Conservation (phyloP, 2,329 filamentous ascomycete genomes). For the Lachnellula occidentalis region DNA sequence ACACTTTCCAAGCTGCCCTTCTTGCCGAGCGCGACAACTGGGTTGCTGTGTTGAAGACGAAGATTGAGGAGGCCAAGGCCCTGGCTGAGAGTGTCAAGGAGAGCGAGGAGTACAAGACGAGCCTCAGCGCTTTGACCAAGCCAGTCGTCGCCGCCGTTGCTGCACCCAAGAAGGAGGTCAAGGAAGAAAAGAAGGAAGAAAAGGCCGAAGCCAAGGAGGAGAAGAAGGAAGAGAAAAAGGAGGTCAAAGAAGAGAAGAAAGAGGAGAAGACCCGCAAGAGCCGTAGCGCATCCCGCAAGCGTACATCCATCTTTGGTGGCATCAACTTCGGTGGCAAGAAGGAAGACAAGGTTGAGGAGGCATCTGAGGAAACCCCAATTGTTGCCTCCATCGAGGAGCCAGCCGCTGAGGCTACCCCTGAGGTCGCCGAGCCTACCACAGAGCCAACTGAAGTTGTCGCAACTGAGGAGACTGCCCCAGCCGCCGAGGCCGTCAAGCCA, state of each 20-base stretch:
- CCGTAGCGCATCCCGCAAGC: conserved; percentile 61
- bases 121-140: conserved; percentile 35
- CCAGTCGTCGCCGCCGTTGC: conserved; percentile 35
- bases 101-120: conserved; percentile 79
- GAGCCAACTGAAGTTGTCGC: conserved; percentile 20
- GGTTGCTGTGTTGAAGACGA: conserved; percentile 77
- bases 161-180: conserved; percentile 30
- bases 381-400: conserved; percentile 21
- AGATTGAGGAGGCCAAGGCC: conserved; percentile 80
- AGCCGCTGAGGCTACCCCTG: conserved; percentile 21
- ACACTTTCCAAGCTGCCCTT: conserved; percentile 79
- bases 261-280: conserved; percentile 54
- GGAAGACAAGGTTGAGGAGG: conserved; percentile 30
- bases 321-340: conserved; percentile 38
- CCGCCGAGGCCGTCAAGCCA: conserved; percentile 37
- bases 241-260: conserved; percentile 37
- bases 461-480: conserved; percentile 37
- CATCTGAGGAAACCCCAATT: conserved; percentile 37
- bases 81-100: conserved; percentile 66
- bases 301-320: conserved; percentile 56
- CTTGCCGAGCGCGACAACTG: conserved; percentile 83
- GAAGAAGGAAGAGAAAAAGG: conserved; percentile 25
- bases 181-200: conserved; percentile 36
- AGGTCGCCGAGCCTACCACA: conserved; percentile 27
- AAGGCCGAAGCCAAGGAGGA: conserved; percentile 42